Conservation (phyloP, 2,329 filamentous ascomycete species). For the Thermoascus crustaceus region DNA sequence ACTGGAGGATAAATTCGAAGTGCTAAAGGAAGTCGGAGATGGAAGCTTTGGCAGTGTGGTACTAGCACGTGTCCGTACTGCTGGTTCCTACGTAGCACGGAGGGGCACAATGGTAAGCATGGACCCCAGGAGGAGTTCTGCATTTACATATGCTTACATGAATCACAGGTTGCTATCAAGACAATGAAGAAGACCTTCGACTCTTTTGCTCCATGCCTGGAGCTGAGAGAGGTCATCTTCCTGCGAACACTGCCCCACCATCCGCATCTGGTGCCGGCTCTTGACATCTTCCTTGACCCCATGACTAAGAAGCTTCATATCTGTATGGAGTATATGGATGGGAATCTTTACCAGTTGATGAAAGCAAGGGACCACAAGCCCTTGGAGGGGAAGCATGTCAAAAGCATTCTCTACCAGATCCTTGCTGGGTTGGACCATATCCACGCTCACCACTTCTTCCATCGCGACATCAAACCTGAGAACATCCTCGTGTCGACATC, state of each 20-base stretch:
- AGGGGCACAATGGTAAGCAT: slow-evolving; percentile 80
- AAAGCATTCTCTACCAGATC: slow-evolving; percentile 97
- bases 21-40: slow-evolving; percentile 97
- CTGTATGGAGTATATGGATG: slow-evolving; percentile 99
- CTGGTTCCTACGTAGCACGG: slow-evolving; percentile 78
- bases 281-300: slow-evolving; percentile 97
- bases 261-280: slow-evolving; percentile 86
- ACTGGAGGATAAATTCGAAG: slow-evolving; percentile 90
- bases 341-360: slow-evolving; percentile 97
- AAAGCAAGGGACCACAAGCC: slow-evolving; percentile 94
- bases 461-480: slow-evolving; percentile 97
- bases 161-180: slow-evolving; percentile 82
- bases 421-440: slow-evolving; percentile 95
- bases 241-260: slow-evolving; percentile 80
- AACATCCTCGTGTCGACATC: slow-evolving; percentile 97
- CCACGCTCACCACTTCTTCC: slow-evolving; percentile 94
- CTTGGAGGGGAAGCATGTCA: slow-evolving; percentile 82
- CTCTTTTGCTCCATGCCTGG: slow-evolving; percentile 79
- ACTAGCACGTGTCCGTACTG: slow-evolving; percentile 81
- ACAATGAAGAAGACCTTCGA: slow-evolving; percentile 99
- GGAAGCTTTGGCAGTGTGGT: slow-evolving; percentile 96
- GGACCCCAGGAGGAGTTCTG: neutral
- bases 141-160: slow-evolving; percentile 9
- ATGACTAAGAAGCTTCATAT: slow-evolving; percentile 96
- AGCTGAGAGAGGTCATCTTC: slow-evolving; percentile 95